These are phyloP conservation scores for Lecanicillium sp. DNA, from an alignment of 2,329 filamentous ascomycete species.

Conservation along the genomic window DNA sequence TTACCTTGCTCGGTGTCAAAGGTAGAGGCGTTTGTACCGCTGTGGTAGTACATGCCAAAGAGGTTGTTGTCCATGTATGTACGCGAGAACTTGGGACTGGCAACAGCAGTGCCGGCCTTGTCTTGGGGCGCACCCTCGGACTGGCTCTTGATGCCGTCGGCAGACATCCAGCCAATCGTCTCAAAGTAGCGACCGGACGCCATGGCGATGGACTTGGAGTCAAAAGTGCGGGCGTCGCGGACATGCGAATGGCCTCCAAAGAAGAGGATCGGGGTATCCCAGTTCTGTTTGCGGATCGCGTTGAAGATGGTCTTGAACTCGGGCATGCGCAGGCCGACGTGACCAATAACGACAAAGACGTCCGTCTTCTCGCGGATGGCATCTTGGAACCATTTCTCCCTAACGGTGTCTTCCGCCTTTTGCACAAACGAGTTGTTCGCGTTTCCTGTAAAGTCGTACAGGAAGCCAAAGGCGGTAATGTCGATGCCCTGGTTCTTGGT, in stretches of 20 bases:
- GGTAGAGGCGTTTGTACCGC: slow-evolving; percentile 60
- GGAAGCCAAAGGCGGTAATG: slow-evolving; percentile 84
- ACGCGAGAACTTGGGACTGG: slow-evolving; percentile 58
- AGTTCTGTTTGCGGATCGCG: slow-evolving; percentile 69
- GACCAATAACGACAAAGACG: slow-evolving; percentile 79
- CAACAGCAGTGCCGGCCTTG: slow-evolving; percentile 22
- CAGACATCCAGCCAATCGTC: slow-evolving; percentile 89
- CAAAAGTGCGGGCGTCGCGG: slow-evolving; percentile 74
- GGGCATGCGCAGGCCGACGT: slow-evolving; percentile 73
- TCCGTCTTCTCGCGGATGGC: slow-evolving; percentile 82
- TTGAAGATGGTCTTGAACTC: slow-evolving; percentile 75
- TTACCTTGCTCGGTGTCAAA: slow-evolving; percentile 73
- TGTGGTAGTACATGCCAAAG: slow-evolving; percentile 76
- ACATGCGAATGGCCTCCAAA: slow-evolving; percentile 91
- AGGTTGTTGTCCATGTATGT: slow-evolving; percentile 94
- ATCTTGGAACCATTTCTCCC: slow-evolving; percentile 82
- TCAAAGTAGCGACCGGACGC: slow-evolving; percentile 92
- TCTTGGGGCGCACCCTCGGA: slow-evolving; percentile 18
- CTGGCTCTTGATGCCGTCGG: slow-evolving; percentile 53
- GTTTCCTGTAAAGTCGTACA: slow-evolving; percentile 90
- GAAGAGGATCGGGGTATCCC: slow-evolving; percentile 81
- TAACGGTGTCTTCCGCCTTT: slow-evolving; percentile 70
- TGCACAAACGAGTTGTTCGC: slow-evolving; percentile 86
- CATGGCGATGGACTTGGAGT: slow-evolving; percentile 69
- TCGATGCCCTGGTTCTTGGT: slow-evolving; percentile 84